phyloP scores from a whole-genome alignment of 805 yeast genomes.

The Saturnispora quitensis region DNA sequence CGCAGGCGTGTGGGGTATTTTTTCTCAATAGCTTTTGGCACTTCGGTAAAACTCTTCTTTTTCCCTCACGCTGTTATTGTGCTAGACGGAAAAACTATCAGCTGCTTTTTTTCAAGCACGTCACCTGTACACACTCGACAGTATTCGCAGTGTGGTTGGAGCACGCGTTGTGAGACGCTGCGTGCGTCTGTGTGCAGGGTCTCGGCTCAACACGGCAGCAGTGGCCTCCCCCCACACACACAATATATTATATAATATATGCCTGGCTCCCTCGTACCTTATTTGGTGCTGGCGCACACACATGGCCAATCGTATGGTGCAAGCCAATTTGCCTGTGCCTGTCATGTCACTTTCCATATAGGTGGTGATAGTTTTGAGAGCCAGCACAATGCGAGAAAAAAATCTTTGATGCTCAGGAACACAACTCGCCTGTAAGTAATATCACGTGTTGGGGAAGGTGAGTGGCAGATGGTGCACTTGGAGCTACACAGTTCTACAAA shows the following conservation, averaged over 20 bases:
- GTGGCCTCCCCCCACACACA: no score
- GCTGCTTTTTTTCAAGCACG: background rate
- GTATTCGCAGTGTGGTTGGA: no score
- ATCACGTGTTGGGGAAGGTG: background rate
- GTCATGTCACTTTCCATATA: background rate
- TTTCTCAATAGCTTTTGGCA: background rate
- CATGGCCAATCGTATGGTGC: no score
- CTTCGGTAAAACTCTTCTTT: background rate
- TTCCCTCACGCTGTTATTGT: background rate
- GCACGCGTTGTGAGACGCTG: no score
- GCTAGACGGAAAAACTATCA: background rate
- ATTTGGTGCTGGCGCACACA: no score
- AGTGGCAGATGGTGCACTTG: background rate
- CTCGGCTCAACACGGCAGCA: background rate
- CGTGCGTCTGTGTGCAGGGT: background rate
- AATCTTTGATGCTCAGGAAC: background rate
- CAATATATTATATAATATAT: no score
- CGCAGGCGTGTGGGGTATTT: background rate
- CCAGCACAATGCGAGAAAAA: background rate
- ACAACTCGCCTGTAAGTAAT: background rate
- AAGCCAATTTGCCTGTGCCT: background rate
- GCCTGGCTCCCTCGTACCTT: no score
- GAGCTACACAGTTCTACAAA: no score
- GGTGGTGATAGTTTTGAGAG: background rate
- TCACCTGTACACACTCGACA: no score